Evolutionary conservation across 2,329 filamentous ascomycete genomes (phyloP), one percentile per base, ranked within the genome.

Genomic region (Bisporella sp.): DNA sequence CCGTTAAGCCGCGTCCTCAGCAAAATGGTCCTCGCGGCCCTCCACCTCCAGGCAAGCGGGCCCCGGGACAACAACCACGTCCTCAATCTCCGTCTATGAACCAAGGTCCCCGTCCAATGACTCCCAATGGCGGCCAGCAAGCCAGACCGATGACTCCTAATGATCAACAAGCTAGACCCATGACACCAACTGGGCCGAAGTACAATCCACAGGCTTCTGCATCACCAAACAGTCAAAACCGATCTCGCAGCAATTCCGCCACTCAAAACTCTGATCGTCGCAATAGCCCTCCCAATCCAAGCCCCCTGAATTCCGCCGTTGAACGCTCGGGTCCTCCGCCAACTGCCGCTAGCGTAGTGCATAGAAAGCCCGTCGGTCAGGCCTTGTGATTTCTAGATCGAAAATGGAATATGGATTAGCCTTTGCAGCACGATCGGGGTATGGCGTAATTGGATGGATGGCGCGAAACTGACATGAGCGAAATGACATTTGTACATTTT

Each of bases 1-100:
- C 92, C 13, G 87, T 97, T 55, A 96, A 64, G 51, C 63, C 62
- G 56, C 62, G 63, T 47, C 61, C 61, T 53, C 58, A 58, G 43
- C 61, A 64, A 56, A 58, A 57, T 50, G 55, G 59, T 50, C 58
- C 60, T 52, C 61, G 58, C n/a, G 59, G 57, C 30, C 51, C 51
- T 33, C 56, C 60, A 41, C 57, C 50, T 35, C 48, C 57, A 39
- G 55, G 54, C 13, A 54, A 58, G 52, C 58, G 61, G 40, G 45
- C 49, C 50, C 59, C 55, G 9, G 46, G 45, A 41, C 56, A 58
- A 42, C 48, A 53, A 42, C 39, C 41, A 4, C 53, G 53, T 43
- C 54, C 53, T 8, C 56, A 56, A 52, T 53, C 57, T 28, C 59
- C 59, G 5, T 46, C 37, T 40, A 53, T 49, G 50, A 53, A 53